Evolutionary conservation across 2,329 filamentous ascomycete genomes (phyloP), one percentile per base, ranked within the genome.

Genomic region (Aspergillus ibericus): DNA sequence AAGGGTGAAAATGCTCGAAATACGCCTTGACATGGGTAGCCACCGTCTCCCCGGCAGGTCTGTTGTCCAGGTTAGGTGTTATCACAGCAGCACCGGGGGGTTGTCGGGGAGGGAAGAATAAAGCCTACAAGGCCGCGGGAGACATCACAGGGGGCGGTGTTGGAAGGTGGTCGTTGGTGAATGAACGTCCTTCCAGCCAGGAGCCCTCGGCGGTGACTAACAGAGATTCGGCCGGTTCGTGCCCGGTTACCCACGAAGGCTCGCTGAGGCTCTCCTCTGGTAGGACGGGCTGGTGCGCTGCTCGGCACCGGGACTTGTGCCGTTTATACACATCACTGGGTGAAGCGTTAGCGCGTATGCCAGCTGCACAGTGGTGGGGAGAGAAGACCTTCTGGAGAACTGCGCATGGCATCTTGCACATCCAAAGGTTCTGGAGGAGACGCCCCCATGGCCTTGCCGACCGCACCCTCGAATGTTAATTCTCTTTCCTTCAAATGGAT

Each of bases 321-420:
- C 42, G 16, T 13, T 25, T 46, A 5, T 9, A 46, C 8, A 46
- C 42, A 16, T 46, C 42, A 18, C 42, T 46, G 16, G 42, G 18
- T 2, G 42, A 12, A 12, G 7, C 2, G 18, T 15, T 2, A 9
- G n/a, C 15, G 18, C 42, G 13, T 9, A 16, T 20, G 22, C 20
- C 7, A 25, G 12, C 10, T n/a, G n/a, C n/a, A n/a, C n/a, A n/a
- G n/a, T n/a, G n/a, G n/a, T n/a, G n/a, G n/a, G n/a, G n/a, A n/a
- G n/a, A n/a, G n/a, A 25, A 46, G 9, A 46, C 42, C 42, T 46
- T 46, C 42, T 46, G 2, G 46, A 56, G 50, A 27, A 35, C 22
- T n/a, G 54, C 54, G 12, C n/a, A n/a, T 48, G 35, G 12, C 54
- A 56, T 4, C 54, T 44, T 4, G 22, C 46, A 32, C 46, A 56